phyloP scores from a whole-genome alignment of 192 early-diverging fungal genomes.

The Mortierella alpina region DNA sequence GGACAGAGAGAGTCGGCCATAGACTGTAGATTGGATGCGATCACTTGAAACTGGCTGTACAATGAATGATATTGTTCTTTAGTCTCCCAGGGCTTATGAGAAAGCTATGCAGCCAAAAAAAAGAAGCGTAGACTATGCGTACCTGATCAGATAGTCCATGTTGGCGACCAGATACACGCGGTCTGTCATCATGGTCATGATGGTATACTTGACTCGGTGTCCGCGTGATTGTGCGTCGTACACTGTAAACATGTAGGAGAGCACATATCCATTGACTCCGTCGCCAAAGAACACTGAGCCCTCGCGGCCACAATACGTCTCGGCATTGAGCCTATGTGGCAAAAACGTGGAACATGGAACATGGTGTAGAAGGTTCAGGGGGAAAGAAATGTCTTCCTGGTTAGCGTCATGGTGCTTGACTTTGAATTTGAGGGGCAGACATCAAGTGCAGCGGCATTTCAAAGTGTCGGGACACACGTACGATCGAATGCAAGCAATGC shows the following conservation, averaged over 20 bases:
- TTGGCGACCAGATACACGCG: constrained; percentile 71
- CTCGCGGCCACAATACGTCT: constrained; percentile 72
- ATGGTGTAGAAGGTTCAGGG: background rate
- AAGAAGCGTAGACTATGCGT: constrained; percentile 4
- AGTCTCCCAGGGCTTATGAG: background rate
- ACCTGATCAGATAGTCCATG: constrained; percentile 77
- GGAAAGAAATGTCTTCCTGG: background rate
- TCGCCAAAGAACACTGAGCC: constrained; percentile 79
- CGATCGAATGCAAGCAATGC: constrained; percentile 52
- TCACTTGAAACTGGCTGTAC: constrained; percentile 64
- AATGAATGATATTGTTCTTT: background rate
- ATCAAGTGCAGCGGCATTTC: background rate
- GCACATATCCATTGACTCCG: constrained; percentile 73
- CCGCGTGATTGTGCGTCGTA: constrained; percentile 74
- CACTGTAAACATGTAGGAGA: constrained; percentile 78
- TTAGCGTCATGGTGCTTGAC: background rate
- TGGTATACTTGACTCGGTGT: constrained; percentile 66
- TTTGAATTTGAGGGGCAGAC: background rate
- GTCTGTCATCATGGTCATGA: constrained; percentile 75
- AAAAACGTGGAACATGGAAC: background rate
- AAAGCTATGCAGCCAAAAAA: background rate
- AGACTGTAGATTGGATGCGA: constrained; percentile 62
- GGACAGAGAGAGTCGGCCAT: constrained; percentile 38
- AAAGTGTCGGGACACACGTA: constrained; percentile 7
- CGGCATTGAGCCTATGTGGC: constrained; percentile 64